These are phyloP conservation scores for Tetrapisispora namnaoensis DNA, from an alignment of 805 yeast species.

Conservation along the genomic window DNA sequence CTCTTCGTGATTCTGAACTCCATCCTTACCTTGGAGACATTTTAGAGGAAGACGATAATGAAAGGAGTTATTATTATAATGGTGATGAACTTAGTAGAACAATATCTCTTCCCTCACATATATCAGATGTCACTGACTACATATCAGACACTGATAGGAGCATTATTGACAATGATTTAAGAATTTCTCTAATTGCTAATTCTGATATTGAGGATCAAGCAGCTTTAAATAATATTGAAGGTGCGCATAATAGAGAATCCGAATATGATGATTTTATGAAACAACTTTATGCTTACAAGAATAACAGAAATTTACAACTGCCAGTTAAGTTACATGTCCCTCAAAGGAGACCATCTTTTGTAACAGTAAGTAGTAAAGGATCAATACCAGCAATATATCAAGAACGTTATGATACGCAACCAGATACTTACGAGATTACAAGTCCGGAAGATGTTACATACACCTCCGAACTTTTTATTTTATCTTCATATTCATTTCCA, in stretches of 20 bases:
- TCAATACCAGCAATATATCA: slow-evolving; percentile 27
- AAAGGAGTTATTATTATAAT: slow-evolving; percentile 16
- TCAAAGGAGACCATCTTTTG: slow-evolving; percentile 19
- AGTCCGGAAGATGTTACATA: slow-evolving; percentile 29
- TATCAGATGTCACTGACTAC: slow-evolving; percentile 26
- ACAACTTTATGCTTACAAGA: slow-evolving; percentile 20
- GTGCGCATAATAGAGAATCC: slow-evolving; percentile 13
- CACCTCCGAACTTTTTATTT: slow-evolving; percentile 29
- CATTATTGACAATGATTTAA: slow-evolving; percentile 32
- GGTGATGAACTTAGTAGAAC: slow-evolving; percentile 34
- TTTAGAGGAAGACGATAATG: slow-evolving; percentile 21
- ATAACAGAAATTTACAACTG: slow-evolving; percentile 2
- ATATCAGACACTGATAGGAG: slow-evolving; percentile 33
- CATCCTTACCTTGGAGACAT: slow-evolving; percentile 13
- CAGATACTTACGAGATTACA: slow-evolving; percentile 20
- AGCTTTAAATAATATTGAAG: slow-evolving; percentile 2
- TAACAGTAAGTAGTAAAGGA: slow-evolving; percentile 24
- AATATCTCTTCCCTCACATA: slow-evolving; percentile 33
- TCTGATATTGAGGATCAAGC: slow-evolving; percentile 19
- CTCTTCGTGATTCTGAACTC: slow-evolving; percentile 17
- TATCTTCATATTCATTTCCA: slow-evolving; percentile 38
- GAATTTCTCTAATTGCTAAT: slow-evolving; percentile 27
- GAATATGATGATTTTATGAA: slow-evolving; percentile 27
- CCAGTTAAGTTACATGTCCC: neutral
- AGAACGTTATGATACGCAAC: slow-evolving; percentile 15